phyloP scores from a whole-genome alignment of 2,329 filamentous ascomycete genomes.

The Trichoderma polysporum region DNA sequence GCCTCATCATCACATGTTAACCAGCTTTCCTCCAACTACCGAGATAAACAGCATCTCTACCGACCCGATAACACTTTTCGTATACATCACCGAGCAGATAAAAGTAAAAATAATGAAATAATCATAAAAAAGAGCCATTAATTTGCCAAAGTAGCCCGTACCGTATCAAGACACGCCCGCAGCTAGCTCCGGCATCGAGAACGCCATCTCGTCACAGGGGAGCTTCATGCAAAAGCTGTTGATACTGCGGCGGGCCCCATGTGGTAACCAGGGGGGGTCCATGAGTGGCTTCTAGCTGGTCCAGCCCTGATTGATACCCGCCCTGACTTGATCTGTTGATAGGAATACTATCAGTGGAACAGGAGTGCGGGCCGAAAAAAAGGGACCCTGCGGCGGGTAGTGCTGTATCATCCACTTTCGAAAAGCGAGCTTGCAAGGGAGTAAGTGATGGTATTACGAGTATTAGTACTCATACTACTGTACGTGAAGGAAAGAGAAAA shows the following conservation, averaged over 20 bases:
- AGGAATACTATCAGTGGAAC: constrained; percentile 15
- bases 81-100: no score
- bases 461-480: no score
- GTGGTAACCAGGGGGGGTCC: background rate
- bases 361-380: constrained; percentile 4
- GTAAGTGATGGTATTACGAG: no score
- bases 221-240: background rate
- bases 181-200: background rate
- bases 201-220: background rate
- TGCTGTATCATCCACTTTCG: background rate
- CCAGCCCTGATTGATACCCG: constrained; percentile 1
- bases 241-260: background rate
- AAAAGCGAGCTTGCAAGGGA: constrained; percentile 1
- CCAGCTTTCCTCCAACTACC: background rate
- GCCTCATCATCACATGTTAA: background rate
- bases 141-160: background rate
- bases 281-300: background rate
- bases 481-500: background rate
- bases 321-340: constrained; percentile 9
- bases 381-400: constrained; percentile 10
- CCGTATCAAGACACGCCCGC: background rate
- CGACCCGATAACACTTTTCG: background rate
- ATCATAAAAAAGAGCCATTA: background rate
- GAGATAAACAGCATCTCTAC: background rate
- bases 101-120: no score